phyloP scores from a whole-genome alignment of 78 protist species.

The Mastigamoeba balamuthi region DNA sequence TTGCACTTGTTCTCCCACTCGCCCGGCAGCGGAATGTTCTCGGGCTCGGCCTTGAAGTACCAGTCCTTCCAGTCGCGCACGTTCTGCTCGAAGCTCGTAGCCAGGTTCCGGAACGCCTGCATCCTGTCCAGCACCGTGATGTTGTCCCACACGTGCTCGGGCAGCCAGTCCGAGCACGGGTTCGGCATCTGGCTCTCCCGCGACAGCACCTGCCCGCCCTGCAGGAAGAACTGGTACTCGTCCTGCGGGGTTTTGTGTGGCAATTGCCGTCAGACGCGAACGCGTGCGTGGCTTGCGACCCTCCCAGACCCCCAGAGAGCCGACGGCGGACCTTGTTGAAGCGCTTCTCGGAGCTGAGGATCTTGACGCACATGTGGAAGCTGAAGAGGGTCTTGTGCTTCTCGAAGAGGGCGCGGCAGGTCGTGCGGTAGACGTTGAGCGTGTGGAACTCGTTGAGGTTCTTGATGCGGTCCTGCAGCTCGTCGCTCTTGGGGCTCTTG shows the following conservation, averaged over 20 bases:
- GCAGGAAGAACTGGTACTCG: slow-evolving; percentile 14
- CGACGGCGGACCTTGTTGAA: slow-evolving; percentile 27
- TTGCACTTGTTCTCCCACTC: slow-evolving; percentile 65
- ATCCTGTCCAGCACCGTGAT: slow-evolving; percentile 61
- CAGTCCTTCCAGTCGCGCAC: slow-evolving; percentile 67
- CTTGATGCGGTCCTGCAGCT: slow-evolving; percentile 2
- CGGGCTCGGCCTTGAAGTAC: slow-evolving; percentile 60
- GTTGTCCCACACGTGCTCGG: slow-evolving; percentile 70
- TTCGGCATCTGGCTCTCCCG: slow-evolving; percentile 65
- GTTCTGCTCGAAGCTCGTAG: slow-evolving; percentile 33
- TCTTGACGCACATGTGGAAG: slow-evolving; percentile 21
- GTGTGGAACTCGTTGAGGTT: slow-evolving; percentile 20
- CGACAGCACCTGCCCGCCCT: not conserved
- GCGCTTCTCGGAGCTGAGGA: slow-evolving; percentile 21
- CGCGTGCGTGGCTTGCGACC: slow-evolving; percentile 51
- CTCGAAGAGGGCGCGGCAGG: slow-evolving; percentile 72
- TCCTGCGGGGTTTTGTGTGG: too few species aligned
- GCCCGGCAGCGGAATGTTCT: slow-evolving; percentile 57
- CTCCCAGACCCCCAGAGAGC: slow-evolving; percentile 9
- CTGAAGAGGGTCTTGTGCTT: slow-evolving; percentile 51
- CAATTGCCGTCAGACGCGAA: slow-evolving; percentile 65
- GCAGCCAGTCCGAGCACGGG: slow-evolving; percentile 65
- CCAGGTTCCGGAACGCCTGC: slow-evolving; percentile 31
- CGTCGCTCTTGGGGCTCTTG: not conserved
- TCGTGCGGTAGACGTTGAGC: slow-evolving; percentile 3